Evolutionary conservation across 1,139 yeast genomes (phyloP).

Genomic region (Suhomyces kunorum): DNA sequence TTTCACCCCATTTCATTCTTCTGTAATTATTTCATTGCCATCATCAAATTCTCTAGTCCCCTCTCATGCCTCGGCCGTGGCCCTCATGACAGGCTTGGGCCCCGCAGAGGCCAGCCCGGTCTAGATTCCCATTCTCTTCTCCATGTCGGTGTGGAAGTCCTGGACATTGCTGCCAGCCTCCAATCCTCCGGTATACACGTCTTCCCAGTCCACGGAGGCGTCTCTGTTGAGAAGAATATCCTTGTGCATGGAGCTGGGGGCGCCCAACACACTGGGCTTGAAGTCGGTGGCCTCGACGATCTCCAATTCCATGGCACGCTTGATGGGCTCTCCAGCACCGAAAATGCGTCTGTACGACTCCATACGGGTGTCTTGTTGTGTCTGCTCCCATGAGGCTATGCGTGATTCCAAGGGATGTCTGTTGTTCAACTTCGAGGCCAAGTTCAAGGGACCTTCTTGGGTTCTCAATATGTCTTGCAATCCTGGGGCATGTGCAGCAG

Average conservation of each 20-base stretch:
- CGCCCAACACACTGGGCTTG: constrained; percentile 64
- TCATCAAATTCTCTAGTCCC: too few relatives aligned
- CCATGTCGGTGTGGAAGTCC: constrained; percentile 74
- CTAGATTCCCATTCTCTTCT: constrained; percentile 57
- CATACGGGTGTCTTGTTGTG: constrained; percentile 68
- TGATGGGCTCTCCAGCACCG: constrained; percentile 93
- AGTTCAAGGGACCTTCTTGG: constrained; percentile 58
- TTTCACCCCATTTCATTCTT: too few relatives aligned
- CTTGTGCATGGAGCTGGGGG: constrained; percentile 57
- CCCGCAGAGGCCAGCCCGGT: background rate
- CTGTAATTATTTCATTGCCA: too few relatives aligned
- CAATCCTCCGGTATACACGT: constrained; percentile 65
- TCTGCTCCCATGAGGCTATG: constrained; percentile 75
- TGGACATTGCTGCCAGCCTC: constrained; percentile 39
- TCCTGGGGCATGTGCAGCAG: constrained; percentile 63
- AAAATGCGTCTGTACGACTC: constrained; percentile 80
- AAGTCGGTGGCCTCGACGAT: constrained; percentile 74
- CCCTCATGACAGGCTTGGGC: background rate
- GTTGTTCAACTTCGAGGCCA: constrained; percentile 71
- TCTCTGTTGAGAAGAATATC: constrained; percentile 83
- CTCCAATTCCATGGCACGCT: constrained; percentile 82
- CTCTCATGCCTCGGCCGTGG: too few relatives aligned
- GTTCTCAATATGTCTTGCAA: constrained; percentile 59
- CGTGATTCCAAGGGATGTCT: constrained; percentile 87
- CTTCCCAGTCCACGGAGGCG: constrained; percentile 86